Base-by-base conservation (phyloP, 1,284 basidiomycete genomes). In the Irpex sp. region DNA sequence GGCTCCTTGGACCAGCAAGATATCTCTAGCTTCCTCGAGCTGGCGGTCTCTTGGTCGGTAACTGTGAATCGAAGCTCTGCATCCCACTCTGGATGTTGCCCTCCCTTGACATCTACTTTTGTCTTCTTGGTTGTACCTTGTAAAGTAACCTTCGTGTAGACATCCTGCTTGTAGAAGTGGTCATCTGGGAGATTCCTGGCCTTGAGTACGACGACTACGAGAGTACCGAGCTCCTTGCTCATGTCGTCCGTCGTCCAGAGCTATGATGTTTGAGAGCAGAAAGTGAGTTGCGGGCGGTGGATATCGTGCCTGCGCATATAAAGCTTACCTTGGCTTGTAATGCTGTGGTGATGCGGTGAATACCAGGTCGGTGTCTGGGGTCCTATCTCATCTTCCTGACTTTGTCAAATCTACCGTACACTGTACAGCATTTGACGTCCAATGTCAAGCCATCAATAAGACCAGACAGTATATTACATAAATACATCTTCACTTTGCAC, bases 71-170 rank as follows among this genome's bases (percentile, higher is more conserved):
- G 81, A 44, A 91, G 70, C 70, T 92, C 90, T 54, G 83, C 82
- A 69, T 92, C 90, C 91, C 91, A 92, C 47, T 86, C 81, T 3
- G 90, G 91, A 73, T 89, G 87, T 66, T 92, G 90, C 0, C 91
- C 90, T 8, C 90, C 91, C 73, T 86, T 90, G 61, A 83, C 75
- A 65, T 90, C 88, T 59, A 85, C 78, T 51, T 80, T 77, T 1
- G 89, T 91, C 62, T 79, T 79, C 72, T 88, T 82, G 36, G 78
- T 82, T 7, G 72, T 74, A 31, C 84, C 85, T 19, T 73, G 71
- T 44, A 80, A 65, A 34, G 73, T 70, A 38, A 76, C 80, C 78
- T 86, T 79, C 0, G 83, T 83, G 69, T 84, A 91, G 15, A 86
- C 89, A 73, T 91, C 87, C 71, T 92, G 90, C 71, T 92, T 92